Percentiles rank a stretch among this genome's conserved stretches.
These are phyloP conservation scores for Gnomoniopsis sp. DNA, from an alignment of 2,329 filamentous ascomycete genomes.

Conservation along the genomic window DNA sequence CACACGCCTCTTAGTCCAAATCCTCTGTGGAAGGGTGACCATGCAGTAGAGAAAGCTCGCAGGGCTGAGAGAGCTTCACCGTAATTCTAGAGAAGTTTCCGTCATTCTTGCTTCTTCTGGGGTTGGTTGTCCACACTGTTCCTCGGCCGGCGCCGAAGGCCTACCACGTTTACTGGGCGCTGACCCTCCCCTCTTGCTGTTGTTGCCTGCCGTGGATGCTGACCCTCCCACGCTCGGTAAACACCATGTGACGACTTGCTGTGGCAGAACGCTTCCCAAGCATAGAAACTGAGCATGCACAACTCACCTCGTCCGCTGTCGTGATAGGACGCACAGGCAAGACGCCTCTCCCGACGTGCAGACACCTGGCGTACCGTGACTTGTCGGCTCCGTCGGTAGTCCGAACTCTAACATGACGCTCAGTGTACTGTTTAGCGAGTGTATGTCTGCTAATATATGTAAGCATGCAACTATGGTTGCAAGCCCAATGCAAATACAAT, in stretches of 20 bases:
- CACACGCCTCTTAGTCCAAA: not conserved
- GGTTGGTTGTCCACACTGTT: not conserved
- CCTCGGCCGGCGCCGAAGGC: not conserved
- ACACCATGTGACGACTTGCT: not conserved
- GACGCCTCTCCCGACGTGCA: conserved; percentile 13
- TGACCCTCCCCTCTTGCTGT: not conserved
- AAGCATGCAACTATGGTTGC: not conserved
- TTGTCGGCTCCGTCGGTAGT: conserved; percentile 8
- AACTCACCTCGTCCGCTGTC: conserved; percentile 4
- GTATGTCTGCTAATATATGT: not conserved
- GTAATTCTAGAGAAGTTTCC: not conserved
- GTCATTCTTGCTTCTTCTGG: not conserved
- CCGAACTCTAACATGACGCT: not conserved
- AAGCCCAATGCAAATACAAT: not conserved
- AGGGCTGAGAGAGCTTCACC: not conserved
- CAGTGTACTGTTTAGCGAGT: not conserved
- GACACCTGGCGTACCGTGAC: conserved; percentile 11
- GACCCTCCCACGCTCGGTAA: not conserved
- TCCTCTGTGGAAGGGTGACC: not conserved
- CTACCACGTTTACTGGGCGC: conserved; percentile 12
- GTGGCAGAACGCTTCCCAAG: not conserved
- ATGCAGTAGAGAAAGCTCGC: not conserved
- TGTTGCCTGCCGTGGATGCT: not conserved
- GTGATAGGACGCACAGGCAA: conserved; percentile 13
- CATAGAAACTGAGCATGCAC: conserved; percentile 4